Base-by-base conservation (phyloP, 2,329 filamentous ascomycete genomes). In the Ramularia collo-cygni region DNA sequence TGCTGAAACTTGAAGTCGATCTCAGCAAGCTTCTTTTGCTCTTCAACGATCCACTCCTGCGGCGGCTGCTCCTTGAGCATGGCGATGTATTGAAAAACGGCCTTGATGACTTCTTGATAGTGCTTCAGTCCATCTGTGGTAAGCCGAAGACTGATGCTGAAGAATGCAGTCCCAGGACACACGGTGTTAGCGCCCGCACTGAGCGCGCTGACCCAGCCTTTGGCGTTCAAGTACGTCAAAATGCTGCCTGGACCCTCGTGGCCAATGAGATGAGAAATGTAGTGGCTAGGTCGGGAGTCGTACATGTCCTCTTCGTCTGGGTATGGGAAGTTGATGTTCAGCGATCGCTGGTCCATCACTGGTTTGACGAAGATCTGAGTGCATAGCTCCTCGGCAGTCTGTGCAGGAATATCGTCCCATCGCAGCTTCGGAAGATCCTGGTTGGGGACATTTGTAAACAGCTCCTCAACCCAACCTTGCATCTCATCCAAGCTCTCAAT, bases 1-100 rank as follows among this genome's bases (percentile, higher is more conserved):
- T 96, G 86, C 64, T 81, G 86, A 66, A 94, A 98, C 51, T 84
- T 85, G 72, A 98, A 98, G 53, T 94, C 85, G 9, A 96, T 86
- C 51, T 96, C 89, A 31, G 85, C 81, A 67, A 96, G 80, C 26
- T 81, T 81, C 63, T 88, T 90, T 63, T 92, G 84, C 64, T 98
- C 92, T 21, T 94, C 78, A 43, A 92, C 89, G 42, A 96, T 88
- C 92, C 92, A 96, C 60, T 93, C 73, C 52, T 93, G 83, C 0
- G 90, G 89, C 4, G 83, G 76, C 2, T 75, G 74, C 54, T 94
- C 85, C 47, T 79, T 80, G 40, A 98, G 75, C 61, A 98, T 76
- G 8, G 87, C 80, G 47, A 96, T 80, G 56, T 98, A 98, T 60
- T 94, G 83, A 67, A 95, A 95, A 46, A 95, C 75, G 19, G 81